Base-by-base conservation (phyloP, 768 basidiomycete genomes). In the Psilocybe azurescens region DNA sequence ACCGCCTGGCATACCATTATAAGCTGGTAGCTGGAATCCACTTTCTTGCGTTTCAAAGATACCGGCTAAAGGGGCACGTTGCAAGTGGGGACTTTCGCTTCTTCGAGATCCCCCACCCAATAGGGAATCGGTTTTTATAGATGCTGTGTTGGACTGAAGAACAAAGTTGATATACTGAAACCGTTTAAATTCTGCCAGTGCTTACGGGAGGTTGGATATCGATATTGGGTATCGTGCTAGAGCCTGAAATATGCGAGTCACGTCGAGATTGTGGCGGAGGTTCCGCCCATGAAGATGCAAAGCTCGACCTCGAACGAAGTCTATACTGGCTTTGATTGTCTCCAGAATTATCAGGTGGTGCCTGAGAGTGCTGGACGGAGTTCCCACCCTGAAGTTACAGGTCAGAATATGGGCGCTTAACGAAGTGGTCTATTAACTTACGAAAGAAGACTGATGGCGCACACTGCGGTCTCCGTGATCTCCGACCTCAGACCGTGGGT, bases 161-260 rank as follows among this genome's bases (percentile, higher is more conserved):
- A 49, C 47, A 24, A 33, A 11, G 16, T 28, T 32, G 41, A 18
- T 18, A 57, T 33, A 18, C 13, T 46, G 44, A 13, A 50, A 28
- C 16, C 18, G 20, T 20, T 59, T 32, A 53, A 28, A 41, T 46
- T 49, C 29, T 36, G 29, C 39, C 36, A 47, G 47, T 30, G 70
- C 73, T 60, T 67, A 81, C 80, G 14, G 79, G 79, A 48, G 79
- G 74, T 60, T 76, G 73, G 20, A 81, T 66, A 20, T 59, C 73
- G 57, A 80, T 78, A 18, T 69, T 70, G 0, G 73, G 75, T 16
- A 72, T 65, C 33, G 69, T 69, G 46, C 70, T 72, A n/a, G 62
- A 49, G 55, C 41, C 60, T 56, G 54, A 56, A 39, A 54, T 55
- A 47, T 20, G 59, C 33, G 46, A 56, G 53, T 55, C 55, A 30